Base-by-base conservation (phyloP, 1,139 yeast species). In the Debaryomyces coudertii region DNA sequence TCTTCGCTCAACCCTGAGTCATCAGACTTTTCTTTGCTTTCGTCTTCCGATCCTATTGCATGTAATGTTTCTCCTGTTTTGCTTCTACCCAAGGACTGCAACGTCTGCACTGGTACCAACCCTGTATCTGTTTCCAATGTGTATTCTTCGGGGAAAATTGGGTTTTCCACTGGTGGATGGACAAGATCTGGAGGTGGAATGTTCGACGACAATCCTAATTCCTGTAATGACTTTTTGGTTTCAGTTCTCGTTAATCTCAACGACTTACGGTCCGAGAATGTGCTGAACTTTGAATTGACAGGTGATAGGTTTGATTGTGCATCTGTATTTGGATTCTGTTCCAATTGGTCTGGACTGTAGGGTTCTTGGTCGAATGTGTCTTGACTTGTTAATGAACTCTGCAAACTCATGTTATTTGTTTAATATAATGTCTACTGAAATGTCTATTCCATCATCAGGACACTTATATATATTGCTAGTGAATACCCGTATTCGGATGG, bases 91-190 rank as follows among this genome's bases (percentile, higher is more conserved):
- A 87, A 51, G 4, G 78, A 73, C 42, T 81, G 87, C 56, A 90
- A 72, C 0, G 96, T 85, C 37, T 81, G 72, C 2, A 85, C 87
- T 2, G 90, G 92, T 6, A 90, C 97, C 47, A 90, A 73, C 53
- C 97, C 97, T 5, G 96, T 87, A 43, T 79, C 77, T 1, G 97
- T 90, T 71, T 90, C 97, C 62, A 90, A 57, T 6, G 90, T 86
- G 64, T 87, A 90, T 65, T 90, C 96, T 71, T 90, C 97, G 11
- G 97, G 97, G 74, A 90, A 90, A 39, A 89, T 85, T 5, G 92
- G 84, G 51, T 77, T 71, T 43, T 73, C 76, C 8, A 80, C 77
- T 7, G 81, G 79, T 1, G 95, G 92, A 46, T 81, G 80, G 55
- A 80, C 83, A 41, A 79, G 64, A 53, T 82, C 89, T 1, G 83